phyloP scores from a whole-genome alignment of 225 moss, liverwort and hornwort species.

The Takakia lepidozioides region DNA sequence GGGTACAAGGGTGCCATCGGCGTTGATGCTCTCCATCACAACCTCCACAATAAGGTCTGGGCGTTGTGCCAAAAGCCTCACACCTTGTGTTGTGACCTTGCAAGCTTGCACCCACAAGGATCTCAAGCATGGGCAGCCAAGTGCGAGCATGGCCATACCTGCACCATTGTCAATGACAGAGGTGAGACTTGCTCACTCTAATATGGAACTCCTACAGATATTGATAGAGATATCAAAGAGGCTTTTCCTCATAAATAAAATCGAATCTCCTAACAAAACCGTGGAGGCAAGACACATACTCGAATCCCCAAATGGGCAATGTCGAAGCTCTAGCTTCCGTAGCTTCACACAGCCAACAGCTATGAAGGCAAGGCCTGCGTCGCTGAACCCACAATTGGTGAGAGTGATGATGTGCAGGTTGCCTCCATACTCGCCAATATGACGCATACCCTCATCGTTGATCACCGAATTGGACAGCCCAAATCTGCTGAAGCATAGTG shows the following conservation, averaged over 20 bases:
- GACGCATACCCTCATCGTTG: conserved; percentile 43
- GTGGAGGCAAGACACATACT: conserved; percentile 13
- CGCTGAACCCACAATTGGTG: conserved; percentile 49
- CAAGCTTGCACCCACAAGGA: conserved; percentile 58
- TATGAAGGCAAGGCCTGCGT: conserved; percentile 34
- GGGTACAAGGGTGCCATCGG: conserved; percentile 19
- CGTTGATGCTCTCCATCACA: conserved; percentile 28
- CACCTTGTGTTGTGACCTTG: conserved; percentile 41
- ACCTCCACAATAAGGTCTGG: conserved; percentile 33
- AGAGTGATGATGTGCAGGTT: conserved; percentile 48
- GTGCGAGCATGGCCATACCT: conserved; percentile 51
- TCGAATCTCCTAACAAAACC: too few relatives aligned
- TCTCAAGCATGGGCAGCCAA: conserved; percentile 34
- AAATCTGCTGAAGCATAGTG: conserved; percentile 52
- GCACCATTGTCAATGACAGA: not conserved
- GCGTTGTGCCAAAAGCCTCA: conserved; percentile 33
- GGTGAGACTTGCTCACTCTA: too few relatives aligned
- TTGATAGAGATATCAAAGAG: too few relatives aligned
- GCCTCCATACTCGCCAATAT: conserved; percentile 44
- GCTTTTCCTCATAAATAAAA: too few relatives aligned
- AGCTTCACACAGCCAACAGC: conserved; percentile 39
- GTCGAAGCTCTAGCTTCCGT: conserved; percentile 49
- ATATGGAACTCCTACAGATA: too few relatives aligned
- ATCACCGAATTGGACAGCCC: conserved; percentile 41
- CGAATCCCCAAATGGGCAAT: conserved; percentile 52